Base-by-base conservation (phyloP, 768 basidiomycete genomes). In the Leccinum fibrillosum region DNA sequence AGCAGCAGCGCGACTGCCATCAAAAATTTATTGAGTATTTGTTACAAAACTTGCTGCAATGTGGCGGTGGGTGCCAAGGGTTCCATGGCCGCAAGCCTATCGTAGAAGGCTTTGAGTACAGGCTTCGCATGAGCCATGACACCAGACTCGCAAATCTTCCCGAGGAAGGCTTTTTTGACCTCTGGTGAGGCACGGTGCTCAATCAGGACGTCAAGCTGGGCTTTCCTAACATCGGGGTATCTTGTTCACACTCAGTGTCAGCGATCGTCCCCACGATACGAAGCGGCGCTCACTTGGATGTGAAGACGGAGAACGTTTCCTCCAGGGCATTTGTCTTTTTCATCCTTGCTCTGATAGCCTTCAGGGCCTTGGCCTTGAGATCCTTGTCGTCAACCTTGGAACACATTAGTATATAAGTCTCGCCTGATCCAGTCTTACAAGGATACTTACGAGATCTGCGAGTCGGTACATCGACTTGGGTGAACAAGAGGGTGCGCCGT, bases 381-480 rank as follows among this genome's bases (percentile, higher is more conserved):
- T 10, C 51, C 21, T 58, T n/a, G 25, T 69, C 28, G 10, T 44
- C 62, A 11, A 68, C 13, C 67, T 68, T 45, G 3, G 6, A 37
- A 34, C 13, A 25, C 0, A 2, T 49, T 19, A 25, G 34, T 30
- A 15, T 45, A n/a, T 15, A 11, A 23, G 15, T 26, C 26, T 25
- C 30, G 54, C 32, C 26, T 21, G 3, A 48, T 17, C 19, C 34
- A 5, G 26, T 37, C 7, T 26, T 8, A 21, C 25, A 28, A 28
- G 9, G 7, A 54, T n/a, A 2, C 61, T 58, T 23, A 72, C 74
- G n/a, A 73, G 71, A 23, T 64, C 51, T 5, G 75, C 73, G 0
- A 75, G 58, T 53, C 71, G 70, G 32, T 74, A 75, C 72, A 75
- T 75, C 0, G 74, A 75, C 63, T 74, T 75, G 8, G 74, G 73